Percentiles rank a stretch among this genome's conserved stretches.
phyloP scores from a whole-genome alignment of 108 stramenopile species.

The Nannochloropsis gaditana region DNA sequence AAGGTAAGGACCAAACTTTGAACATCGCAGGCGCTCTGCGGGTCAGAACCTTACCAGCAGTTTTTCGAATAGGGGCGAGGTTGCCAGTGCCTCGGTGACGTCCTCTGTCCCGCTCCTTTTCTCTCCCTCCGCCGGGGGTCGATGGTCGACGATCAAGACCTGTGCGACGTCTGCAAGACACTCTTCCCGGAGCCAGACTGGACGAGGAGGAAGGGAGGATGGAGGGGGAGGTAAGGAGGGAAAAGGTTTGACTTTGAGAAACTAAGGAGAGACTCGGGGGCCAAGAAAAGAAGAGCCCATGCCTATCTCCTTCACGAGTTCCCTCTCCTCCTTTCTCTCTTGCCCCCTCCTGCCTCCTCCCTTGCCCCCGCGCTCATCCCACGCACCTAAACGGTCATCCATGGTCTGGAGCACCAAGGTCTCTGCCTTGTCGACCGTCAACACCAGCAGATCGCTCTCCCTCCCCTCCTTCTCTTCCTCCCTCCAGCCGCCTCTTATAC shows the following conservation, averaged over 20 bases:
- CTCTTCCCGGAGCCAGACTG: not conserved
- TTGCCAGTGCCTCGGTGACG: not conserved
- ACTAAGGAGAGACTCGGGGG: too few species aligned
- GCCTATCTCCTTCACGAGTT: not conserved
- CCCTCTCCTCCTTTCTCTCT: not conserved
- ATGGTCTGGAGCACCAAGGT: not conserved
- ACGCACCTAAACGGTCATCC: not conserved
- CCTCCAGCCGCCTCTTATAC: not conserved
- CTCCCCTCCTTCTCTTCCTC: not conserved
- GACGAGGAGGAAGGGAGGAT: not conserved
- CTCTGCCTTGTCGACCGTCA: constrained; percentile 7
- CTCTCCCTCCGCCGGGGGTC: not conserved
- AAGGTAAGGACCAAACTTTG: not conserved
- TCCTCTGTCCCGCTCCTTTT: not conserved
- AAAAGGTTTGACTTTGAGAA: too few species aligned
- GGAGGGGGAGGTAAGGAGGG: not conserved
- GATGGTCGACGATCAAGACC: not conserved
- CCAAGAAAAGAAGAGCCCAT: too few species aligned
- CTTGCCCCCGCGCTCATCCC: not conserved
- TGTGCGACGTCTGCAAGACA: not conserved
- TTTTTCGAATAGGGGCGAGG: not conserved
- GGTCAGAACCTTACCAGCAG: not conserved
- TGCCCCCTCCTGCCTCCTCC: not conserved
- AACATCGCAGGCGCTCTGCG: not conserved
- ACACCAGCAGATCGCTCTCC: not conserved